Evolutionary conservation across 352 stramenopile genomes (phyloP).

Genomic region (Thraustochytrium sp.): DNA sequence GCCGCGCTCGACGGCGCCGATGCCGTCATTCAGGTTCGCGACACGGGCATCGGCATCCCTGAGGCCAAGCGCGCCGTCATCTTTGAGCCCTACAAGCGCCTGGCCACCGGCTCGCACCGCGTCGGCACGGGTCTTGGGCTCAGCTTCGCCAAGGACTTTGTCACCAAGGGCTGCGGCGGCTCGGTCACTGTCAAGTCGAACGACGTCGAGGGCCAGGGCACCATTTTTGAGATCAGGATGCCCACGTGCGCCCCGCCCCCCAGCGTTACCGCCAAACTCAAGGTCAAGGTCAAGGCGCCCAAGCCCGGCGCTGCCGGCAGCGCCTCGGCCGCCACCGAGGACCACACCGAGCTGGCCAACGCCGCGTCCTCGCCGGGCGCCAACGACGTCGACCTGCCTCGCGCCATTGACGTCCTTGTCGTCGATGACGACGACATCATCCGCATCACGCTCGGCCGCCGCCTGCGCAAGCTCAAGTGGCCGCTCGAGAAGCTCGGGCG

Average conservation of each 20-base stretch:
- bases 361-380: not conserved
- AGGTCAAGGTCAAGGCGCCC: not conserved
- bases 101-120: not conserved
- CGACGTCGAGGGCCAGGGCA: not conserved
- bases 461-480: constrained; percentile 15
- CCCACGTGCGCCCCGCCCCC: not conserved
- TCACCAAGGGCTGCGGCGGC: not conserved
- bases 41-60: not conserved
- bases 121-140: constrained; percentile 6
- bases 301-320: not conserved
- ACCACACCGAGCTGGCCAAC: not conserved
- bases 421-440: constrained; percentile 28
- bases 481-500: not conserved
- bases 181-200: not conserved
- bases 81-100: constrained; percentile 26
- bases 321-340: not conserved
- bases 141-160: constrained; percentile 30
- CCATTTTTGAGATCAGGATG: constrained; percentile 1
- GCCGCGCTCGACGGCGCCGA: not conserved
- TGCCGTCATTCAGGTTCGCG: not conserved
- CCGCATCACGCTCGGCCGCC: not conserved
- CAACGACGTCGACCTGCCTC: not conserved
- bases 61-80: constrained; percentile 13
- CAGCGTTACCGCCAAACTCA: too few relatives aligned
- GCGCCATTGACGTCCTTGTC: not conserved